Conservation (phyloP, 208 protist genomes). For the Wallacemonas collosoma region DNA sequence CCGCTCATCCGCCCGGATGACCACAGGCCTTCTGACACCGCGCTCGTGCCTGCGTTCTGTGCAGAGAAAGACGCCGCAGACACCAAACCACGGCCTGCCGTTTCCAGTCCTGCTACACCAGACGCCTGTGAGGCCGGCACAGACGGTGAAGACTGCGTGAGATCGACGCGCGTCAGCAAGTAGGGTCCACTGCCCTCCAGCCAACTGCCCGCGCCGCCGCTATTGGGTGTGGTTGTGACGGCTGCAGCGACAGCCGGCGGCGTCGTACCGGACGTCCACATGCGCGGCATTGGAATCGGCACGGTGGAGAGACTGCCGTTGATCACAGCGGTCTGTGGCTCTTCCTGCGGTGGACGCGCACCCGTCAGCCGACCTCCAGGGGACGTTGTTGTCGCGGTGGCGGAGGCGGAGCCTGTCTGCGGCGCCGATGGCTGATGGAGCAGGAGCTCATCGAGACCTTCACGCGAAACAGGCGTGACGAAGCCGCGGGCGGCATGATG, state of each 20-base stretch:
- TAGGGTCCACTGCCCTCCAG: not conserved
- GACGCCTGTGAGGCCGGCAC: conserved; percentile 7
- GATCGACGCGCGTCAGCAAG: conserved; percentile 16
- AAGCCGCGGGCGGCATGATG: conserved; percentile 1
- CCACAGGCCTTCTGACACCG: not conserved
- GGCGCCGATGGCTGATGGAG: not conserved
- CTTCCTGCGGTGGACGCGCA: not conserved
- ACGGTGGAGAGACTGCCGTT: not conserved
- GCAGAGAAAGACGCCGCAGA: too few species aligned
- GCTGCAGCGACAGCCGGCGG: not conserved
- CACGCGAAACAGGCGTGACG: not conserved
- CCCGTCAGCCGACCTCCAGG: not conserved
- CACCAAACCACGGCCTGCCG: too few species aligned
- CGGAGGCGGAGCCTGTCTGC: not conserved
- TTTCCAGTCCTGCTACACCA: too few species aligned
- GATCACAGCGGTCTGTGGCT: not conserved
- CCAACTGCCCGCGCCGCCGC: not conserved
- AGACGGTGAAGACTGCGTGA: conserved; percentile 10
- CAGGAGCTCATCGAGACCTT: not conserved
- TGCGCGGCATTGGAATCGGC: conserved; percentile 11
- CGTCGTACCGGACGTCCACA: conserved; percentile 1
- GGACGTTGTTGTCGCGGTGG: not conserved
- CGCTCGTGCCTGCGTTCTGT: not conserved
- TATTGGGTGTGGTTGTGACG: not conserved
- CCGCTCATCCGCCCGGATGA: not conserved